Evolutionary conservation across 2,329 filamentous ascomycete genomes (phyloP), one percentile per base, ranked within the genome.

Genomic region (Onygenales sp.): DNA sequence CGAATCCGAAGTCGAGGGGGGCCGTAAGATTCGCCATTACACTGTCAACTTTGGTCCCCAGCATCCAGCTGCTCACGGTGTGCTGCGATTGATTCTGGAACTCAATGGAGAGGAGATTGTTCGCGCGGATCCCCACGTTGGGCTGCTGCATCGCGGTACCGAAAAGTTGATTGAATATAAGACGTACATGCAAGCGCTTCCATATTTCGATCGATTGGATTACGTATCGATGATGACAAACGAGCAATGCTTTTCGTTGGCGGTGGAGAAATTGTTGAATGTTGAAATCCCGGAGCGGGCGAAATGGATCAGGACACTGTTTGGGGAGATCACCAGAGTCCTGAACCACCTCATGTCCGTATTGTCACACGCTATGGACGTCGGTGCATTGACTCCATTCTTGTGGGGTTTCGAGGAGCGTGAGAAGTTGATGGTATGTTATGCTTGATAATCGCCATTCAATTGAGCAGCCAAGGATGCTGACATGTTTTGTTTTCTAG

Each of bases 151-250:
- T 74, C 85, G 93, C 65, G 93, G 93, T 62, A 98, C 93, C 58
- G 93, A 98, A 81, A 98, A 98, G 82, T 83, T 98, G 75, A 97
- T 97, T 75, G 93, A 98, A 80, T 98, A 98, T 82, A 96, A 95
- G 81, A 95, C 92, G 63, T 98, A 98, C 70, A 82, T 97, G 67
- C 93, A 98, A 79, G 93, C 93, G 54, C 79, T 98, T 68, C 93
- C 93, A 53, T 98, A 98, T 79, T 98, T 98, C 70, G 93, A 98
- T 76, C 89, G 93, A 63, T 80, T 98, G 71, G 93, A 98, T 75
- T 98, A 98, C 73, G 91, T 96, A 63, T 96, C 90, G 66, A 98
- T 98, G 94, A 98, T 98, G 93, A 98, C 93, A 66, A 98, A 98
- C 74, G 93, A 98, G 80, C 93, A 98, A 76, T 95, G 90, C 69